Evolutionary conservation across 2,329 filamentous ascomycete genomes (phyloP).

Genomic region (Venturia nashicola): DNA sequence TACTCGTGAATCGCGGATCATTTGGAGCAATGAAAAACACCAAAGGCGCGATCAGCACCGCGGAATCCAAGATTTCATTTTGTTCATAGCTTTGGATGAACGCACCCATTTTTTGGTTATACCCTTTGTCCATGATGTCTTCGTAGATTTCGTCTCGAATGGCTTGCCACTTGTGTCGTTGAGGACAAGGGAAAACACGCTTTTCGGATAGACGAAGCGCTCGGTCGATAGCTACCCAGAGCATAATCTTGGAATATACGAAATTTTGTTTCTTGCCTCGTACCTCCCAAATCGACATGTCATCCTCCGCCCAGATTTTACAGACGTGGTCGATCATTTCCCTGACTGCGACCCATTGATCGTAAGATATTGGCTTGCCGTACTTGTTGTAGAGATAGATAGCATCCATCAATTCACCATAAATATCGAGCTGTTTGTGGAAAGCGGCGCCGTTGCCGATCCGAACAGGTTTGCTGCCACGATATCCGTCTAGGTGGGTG

Average conservation of each 20-base stretch:
- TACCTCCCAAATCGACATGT: constrained; percentile 80
- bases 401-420: too few species aligned
- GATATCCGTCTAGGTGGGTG: too few species aligned
- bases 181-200: constrained; percentile 56
- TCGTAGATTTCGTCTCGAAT: constrained; percentile 59
- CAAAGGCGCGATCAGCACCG: constrained; percentile 62
- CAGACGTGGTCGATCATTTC: too few species aligned
- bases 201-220: constrained; percentile 64
- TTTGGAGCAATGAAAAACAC: constrained; percentile 72
- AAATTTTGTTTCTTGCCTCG: constrained; percentile 66
- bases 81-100: constrained; percentile 70
- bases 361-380: too few species aligned
- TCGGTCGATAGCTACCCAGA: constrained; percentile 72
- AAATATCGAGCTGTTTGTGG: too few species aligned
- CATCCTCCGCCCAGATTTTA: constrained; percentile 47
- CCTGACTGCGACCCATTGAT: too few species aligned
- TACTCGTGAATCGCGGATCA: constrained; percentile 62
- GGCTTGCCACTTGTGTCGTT: constrained; percentile 52
- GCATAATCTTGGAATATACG: constrained; percentile 70
- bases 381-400: too few species aligned
- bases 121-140: constrained; percentile 67
- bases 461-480: too few species aligned
- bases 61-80: constrained; percentile 57
- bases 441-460: too few species aligned
- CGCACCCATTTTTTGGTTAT: constrained; percentile 54